phyloP scores from a whole-genome alignment of 1,284 basidiomycete genomes.

The Sanghuangporus weigelae region DNA sequence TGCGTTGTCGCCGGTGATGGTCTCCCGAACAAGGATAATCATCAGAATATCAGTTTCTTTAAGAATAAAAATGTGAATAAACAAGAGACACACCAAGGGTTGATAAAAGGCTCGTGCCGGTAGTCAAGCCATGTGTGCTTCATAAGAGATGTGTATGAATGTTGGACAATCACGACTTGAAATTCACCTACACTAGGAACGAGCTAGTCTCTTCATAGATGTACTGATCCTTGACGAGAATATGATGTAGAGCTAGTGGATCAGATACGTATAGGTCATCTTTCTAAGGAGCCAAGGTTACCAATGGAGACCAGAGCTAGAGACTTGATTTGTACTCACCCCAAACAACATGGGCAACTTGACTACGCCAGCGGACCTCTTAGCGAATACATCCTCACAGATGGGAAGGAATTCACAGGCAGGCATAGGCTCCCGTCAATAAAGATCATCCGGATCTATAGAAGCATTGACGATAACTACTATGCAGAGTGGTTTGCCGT shows the following conservation, averaged over 20 bases:
- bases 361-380: slow-evolving; percentile 15
- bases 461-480: no score
- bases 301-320: background rate
- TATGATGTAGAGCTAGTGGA: slow-evolving; percentile 23
- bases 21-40: slow-evolving; percentile 16
- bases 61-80: no score
- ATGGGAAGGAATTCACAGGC: no score
- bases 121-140: slow-evolving; percentile 1
- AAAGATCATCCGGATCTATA: no score
- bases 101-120: slow-evolving; percentile 9
- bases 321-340: slow-evolving; percentile 22
- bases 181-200: slow-evolving; percentile 3
- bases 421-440: no score
- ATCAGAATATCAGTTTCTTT: background rate
- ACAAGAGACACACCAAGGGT: slow-evolving; percentile 3
- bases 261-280: slow-evolving; percentile 25
- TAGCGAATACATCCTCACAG: no score
- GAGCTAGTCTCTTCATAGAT: slow-evolving; percentile 21
- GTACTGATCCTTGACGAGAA: slow-evolving; percentile 26
- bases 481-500: no score
- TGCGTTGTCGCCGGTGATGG: slow-evolving; percentile 9
- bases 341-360: slow-evolving; percentile 19
- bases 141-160: background rate
- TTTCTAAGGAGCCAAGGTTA: slow-evolving; percentile 18
- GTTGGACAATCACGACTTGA: background rate